Evolutionary conservation across 2,329 filamentous ascomycete genomes (phyloP), one percentile per base, ranked within the genome.

Genomic region (Ophiostoma sp.): DNA sequence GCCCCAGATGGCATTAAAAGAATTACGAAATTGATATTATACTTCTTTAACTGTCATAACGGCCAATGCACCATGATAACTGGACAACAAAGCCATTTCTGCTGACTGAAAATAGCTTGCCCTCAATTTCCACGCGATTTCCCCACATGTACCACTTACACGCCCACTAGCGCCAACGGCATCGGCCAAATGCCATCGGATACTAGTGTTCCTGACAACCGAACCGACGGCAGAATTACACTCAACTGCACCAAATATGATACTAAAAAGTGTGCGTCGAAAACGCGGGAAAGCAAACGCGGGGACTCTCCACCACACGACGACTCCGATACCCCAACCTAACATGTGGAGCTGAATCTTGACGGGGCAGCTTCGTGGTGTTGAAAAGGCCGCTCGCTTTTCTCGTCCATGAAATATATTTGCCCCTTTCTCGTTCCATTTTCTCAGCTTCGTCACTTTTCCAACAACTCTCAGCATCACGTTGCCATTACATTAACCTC

Each of bases 231-330:
- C 50, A 55, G n/a, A 55, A 15, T 9, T n/a, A 19, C 17, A 33
- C 55, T 3, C 6, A 59, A 31, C 19, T 2, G 9, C 11, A 22
- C 50, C 50, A 55, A 55, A 45, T 9, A 45, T 3, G 42, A n/a
- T n/a, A n/a, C n/a, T 17, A 45, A 9, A 9, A 45, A 55, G 7
- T 22, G 11, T 28, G 2, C 28, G 19, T 28, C 25, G 19, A 36
- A 15, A 36, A 33, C 28, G 55, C 19, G 59, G 33, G 59, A 36
- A n/a, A 22, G 19, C 33, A 63, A 63, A 63, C 33, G 59, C 59
- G 59, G 59, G 33, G 59, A 63, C 28, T 59, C 55, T 59, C 55
- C 61, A 64, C 22, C 33, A 45, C n/a, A 42, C 61, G 19, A 64
- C 39, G 19, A 42, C 33, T 39, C 33, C 61, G 61, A 64, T 31